These are phyloP conservation scores for Linanthus parryae DNA, from an alignment of 148 eudicot genomes.

Conservation along the genomic window DNA sequence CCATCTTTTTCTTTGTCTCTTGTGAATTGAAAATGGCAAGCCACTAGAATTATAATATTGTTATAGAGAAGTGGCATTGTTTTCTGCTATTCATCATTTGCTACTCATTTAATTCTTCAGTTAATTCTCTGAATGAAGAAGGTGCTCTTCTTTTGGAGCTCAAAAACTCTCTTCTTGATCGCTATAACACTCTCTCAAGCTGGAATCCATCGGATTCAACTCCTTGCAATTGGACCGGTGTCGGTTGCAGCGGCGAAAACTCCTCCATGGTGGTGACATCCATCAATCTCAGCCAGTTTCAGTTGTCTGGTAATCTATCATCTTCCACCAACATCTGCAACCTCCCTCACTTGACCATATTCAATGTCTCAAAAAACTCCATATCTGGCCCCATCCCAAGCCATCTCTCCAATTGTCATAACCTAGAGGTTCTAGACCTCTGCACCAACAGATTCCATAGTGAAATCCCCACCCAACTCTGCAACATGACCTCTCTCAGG, in stretches of 20 bases:
- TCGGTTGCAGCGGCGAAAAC: slow-evolving; percentile 23
- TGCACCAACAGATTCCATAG: slow-evolving; percentile 46
- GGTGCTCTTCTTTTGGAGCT: slow-evolving; percentile 45
- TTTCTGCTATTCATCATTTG: too few species aligned
- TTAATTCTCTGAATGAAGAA: slow-evolving; percentile 38
- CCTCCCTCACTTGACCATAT: slow-evolving; percentile 26
- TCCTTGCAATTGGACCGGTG: slow-evolving; percentile 51
- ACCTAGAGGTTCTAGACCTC: slow-evolving; percentile 40
- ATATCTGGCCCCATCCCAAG: slow-evolving; percentile 45
- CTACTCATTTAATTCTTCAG: too few species aligned
- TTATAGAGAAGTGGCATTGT: too few species aligned
- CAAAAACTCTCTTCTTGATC: slow-evolving; percentile 31
- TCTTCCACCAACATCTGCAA: slow-evolving; percentile 38
- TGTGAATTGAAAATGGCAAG: too few species aligned
- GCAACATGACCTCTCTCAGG: slow-evolving; percentile 30
- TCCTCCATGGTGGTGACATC: slow-evolving; percentile 29
- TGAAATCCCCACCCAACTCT: slow-evolving; percentile 28
- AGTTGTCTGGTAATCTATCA: slow-evolving; percentile 38
- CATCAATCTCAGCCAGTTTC: slow-evolving; percentile 23
- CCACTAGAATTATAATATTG: too few species aligned
- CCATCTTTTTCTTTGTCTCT: too few species aligned
- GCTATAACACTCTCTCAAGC: slow-evolving; percentile 29
- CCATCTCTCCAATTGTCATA: slow-evolving; percentile 25
- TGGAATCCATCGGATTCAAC: slow-evolving; percentile 31
- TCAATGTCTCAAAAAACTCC: slow-evolving; percentile 37